Evolutionary conservation across 2,329 filamentous ascomycete species (phyloP).

Genomic region (Pseudocercospora macadamiae): DNA sequence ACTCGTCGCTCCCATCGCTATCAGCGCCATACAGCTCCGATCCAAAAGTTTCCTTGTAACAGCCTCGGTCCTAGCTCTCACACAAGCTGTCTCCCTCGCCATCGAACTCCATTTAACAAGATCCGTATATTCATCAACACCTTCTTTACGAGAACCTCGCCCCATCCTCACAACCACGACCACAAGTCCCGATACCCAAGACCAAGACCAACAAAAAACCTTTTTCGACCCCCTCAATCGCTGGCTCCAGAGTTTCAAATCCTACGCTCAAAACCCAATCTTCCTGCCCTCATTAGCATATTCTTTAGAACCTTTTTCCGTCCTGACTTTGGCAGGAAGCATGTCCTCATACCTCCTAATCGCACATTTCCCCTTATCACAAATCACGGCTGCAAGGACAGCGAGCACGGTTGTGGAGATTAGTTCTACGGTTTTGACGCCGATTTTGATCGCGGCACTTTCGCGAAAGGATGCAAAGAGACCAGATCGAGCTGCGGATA

Average conservation of each 20-base stretch:
- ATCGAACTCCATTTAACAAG: slow-evolving; percentile 1
- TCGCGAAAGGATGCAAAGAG: not conserved
- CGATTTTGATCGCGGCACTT: slow-evolving; percentile 3
- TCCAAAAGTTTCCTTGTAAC: not conserved
- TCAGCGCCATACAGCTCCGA: not conserved
- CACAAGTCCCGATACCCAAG: too few species aligned
- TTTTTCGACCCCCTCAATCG: not conserved
- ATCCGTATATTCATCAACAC: not conserved
- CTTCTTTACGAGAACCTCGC: not conserved
- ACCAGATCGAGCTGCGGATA: not conserved
- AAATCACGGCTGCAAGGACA: slow-evolving; percentile 12
- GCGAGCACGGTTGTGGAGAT: slow-evolving; percentile 14
- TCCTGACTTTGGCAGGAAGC: slow-evolving; percentile 11
- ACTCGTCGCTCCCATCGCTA: slow-evolving; percentile 9
- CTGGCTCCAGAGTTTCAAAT: not conserved
- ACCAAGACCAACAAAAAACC: not conserved
- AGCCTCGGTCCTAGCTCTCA: not conserved
- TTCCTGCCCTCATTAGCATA: slow-evolving; percentile 8
- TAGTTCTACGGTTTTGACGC: slow-evolving; percentile 12
- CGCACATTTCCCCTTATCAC: slow-evolving; percentile 1
- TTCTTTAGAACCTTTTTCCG: slow-evolving; percentile 10
- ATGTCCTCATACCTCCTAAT: slow-evolving; percentile 12
- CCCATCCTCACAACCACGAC: too few species aligned
- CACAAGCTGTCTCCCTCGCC: not conserved
- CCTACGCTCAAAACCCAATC: not conserved